Conservation (phyloP, 257 asterid genomes). For the Solanum microdontum region DNA sequence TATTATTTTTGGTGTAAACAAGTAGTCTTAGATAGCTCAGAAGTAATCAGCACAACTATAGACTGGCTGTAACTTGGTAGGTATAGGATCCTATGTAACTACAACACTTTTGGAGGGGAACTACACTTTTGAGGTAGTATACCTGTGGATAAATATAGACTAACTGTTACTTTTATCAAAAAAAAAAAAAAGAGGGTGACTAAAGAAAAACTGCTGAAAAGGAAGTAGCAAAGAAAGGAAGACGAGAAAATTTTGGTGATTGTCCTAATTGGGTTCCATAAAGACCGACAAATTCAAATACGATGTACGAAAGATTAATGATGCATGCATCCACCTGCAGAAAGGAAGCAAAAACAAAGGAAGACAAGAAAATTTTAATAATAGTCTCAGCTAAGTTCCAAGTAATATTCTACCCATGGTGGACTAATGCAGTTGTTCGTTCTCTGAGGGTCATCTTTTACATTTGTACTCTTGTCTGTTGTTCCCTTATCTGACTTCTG, state of each 20-base stretch:
- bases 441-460: slow-evolving; percentile 13
- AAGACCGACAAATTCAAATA: background rate
- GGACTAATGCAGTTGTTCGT: slow-evolving; percentile 11
- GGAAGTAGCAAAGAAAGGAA: background rate
- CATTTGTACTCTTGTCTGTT: slow-evolving; percentile 11
- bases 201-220: background rate
- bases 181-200: background rate
- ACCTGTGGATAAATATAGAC: too few species aligned
- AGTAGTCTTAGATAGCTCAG: too few species aligned
- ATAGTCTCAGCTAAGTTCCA: background rate
- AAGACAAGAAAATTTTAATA: background rate
- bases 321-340: background rate
- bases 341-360: background rate
- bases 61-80: too few species aligned
- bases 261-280: background rate
- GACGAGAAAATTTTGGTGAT: background rate
- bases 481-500: slow-evolving; percentile 18
- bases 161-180: too few species aligned
- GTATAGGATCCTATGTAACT: too few species aligned
- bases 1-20: too few species aligned
- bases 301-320: background rate
- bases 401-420: slow-evolving; percentile 40
- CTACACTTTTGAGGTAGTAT: too few species aligned
- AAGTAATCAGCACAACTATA: too few species aligned
- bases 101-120: too few species aligned